Evolutionary conservation across 345 rosid genomes (phyloP).

Genomic region (Brassica cretica): DNA sequence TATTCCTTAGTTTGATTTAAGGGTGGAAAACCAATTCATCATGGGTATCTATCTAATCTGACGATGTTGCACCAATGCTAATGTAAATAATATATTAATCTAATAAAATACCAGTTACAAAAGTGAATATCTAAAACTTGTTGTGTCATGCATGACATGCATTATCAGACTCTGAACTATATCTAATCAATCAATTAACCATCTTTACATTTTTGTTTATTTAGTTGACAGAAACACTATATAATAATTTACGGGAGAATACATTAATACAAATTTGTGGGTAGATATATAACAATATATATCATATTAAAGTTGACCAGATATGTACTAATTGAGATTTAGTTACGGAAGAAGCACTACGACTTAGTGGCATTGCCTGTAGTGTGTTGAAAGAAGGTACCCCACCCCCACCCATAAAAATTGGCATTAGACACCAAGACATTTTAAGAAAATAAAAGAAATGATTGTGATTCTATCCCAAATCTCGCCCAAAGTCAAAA

Average conservation of each 20-base stretch:
- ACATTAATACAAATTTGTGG: neutral
- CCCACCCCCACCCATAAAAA: constrained; percentile 39
- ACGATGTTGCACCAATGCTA: constrained; percentile 5
- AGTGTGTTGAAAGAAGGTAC: constrained; percentile 31
- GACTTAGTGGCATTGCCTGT: constrained; percentile 38
- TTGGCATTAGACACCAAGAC: constrained; percentile 4
- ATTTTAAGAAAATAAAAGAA: neutral
- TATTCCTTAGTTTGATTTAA: constrained; percentile 21
- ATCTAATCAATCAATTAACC: neutral
- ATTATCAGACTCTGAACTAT: neutral
- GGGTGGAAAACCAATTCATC: constrained; percentile 25
- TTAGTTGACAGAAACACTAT: neutral
- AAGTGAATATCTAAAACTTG: neutral
- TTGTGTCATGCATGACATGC: constrained; percentile 3
- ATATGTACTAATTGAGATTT: constrained; percentile 34
- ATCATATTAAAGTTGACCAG: constrained; percentile 36
- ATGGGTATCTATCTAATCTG: constrained; percentile 15
- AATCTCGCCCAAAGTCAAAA: constrained; percentile 30
- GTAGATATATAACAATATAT: neutral
- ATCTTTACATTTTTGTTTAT: constrained; percentile 2
- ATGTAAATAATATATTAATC: neutral
- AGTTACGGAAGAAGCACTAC: constrained; percentile 37
- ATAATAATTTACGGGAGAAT: neutral
- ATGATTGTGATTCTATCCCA: constrained; percentile 24
- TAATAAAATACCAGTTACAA: neutral